phyloP scores from a whole-genome alignment of 2,329 filamentous ascomycete species.

The Botrytis sinoallii region DNA sequence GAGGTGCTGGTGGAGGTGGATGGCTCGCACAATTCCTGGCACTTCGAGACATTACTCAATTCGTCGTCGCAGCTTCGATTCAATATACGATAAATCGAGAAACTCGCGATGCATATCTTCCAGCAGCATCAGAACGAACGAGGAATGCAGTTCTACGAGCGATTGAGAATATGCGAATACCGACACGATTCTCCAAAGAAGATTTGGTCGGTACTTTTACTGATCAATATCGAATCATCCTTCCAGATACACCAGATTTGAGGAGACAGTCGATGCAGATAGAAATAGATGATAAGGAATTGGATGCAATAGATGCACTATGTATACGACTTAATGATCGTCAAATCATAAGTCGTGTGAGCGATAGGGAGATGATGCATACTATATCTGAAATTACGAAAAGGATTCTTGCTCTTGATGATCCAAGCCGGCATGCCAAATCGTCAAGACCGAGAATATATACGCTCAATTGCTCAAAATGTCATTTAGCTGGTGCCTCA shows the following conservation, averaged over 20 bases:
- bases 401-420: constrained; percentile 40
- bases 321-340: constrained; percentile 38
- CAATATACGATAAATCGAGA: constrained; percentile 41
- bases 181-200: constrained; percentile 38
- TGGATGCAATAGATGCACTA: constrained; percentile 41
- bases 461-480: constrained; percentile 40
- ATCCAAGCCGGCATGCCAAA: constrained; percentile 37
- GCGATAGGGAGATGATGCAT: constrained; percentile 41
- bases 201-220: constrained; percentile 41
- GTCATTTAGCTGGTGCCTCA: constrained; percentile 40
- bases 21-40: constrained; percentile 43
- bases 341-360: constrained; percentile 41
- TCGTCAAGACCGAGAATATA: constrained; percentile 38
- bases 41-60: constrained; percentile 42
- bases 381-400: constrained; percentile 40
- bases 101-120: constrained; percentile 38
- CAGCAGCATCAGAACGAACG: constrained; percentile 38
- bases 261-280: constrained; percentile 30
- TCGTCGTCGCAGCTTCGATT: constrained; percentile 41
- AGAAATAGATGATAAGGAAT: constrained; percentile 38
- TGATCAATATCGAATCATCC: constrained; percentile 39
- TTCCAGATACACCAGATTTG: constrained; percentile 41
- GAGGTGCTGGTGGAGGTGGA: background rate
- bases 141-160: constrained; percentile 41
- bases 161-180: constrained; percentile 40